Evolutionary conservation across 208 protist species (phyloP), one percentile per base, ranked within the genome.

Genomic region (Herpetomonas samuelpessoai): DNA sequence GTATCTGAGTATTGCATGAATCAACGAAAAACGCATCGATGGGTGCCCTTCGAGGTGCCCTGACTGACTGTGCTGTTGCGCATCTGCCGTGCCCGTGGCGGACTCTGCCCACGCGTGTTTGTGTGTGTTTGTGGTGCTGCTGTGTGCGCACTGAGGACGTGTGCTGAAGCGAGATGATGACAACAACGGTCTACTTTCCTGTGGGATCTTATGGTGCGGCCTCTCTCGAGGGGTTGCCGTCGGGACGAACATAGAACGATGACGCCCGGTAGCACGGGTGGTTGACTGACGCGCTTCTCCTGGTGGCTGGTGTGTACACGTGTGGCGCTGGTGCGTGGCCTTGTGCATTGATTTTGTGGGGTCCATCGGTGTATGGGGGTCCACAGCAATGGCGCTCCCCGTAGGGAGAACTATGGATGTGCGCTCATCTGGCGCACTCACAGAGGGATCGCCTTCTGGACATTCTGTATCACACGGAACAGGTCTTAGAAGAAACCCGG

Each of bases 1-100:
- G 81, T 84, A 88, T 88, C 81, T 76, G 81, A 88, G 12, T n/a
- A 41, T 28, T 60, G 55, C 56, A 57, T 60, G 66, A 64, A 18
- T 71, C 54, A 68, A 35, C 71, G 73, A 71, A 83, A 74, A 81
- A 74, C 72, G 81, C 76, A 69, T 76, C 70, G 69, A 71, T 64
- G 66, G 56, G 58, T 47, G 71, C 54, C 57, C 62, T 35, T 53
- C 51, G 53, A 48, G 31, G 67, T 61, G 56, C 56, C 35, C 35
- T 41, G 35, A 14, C 35, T 41, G 35, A 41, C 14, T 6, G 35
- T n/a, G n/a, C n/a, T n/a, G n/a, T n/a, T n/a, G n/a, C n/a, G n/a
- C n/a, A n/a, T 30, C 21, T 48, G 25, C 1, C 31, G 45, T 31
- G 38, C n/a, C 54, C 14, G 7, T 19, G 22, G 48, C 45, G 19